Evolutionary conservation across 2,329 filamentous ascomycete genomes (phyloP).

Genomic region (Colletotrichum graminicola): DNA sequence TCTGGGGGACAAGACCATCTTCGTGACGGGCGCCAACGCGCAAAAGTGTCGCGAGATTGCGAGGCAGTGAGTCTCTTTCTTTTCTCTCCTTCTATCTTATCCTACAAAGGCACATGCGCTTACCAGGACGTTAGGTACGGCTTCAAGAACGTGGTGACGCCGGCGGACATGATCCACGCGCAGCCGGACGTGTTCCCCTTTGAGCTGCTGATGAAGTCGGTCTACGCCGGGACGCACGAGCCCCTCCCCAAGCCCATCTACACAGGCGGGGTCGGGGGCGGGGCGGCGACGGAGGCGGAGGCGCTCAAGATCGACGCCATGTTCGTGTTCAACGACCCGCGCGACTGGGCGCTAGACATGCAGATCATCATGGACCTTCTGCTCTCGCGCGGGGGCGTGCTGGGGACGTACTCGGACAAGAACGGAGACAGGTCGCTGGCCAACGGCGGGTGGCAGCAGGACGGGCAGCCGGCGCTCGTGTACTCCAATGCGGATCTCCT

Average conservation of each 20-base stretch:
- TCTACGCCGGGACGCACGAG: conserved; percentile 70
- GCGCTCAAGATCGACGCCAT: conserved; percentile 87
- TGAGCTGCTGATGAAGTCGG: conserved; percentile 71
- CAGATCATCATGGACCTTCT: conserved; percentile 88
- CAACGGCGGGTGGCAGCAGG: conserved; percentile 84
- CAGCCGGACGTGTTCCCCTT: conserved; percentile 88
- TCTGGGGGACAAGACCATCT: conserved; percentile 74
- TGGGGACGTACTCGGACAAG: conserved; percentile 82
- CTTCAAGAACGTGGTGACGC: conserved; percentile 85
- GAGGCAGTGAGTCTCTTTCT: conserved; percentile 62
- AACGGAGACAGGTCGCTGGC: conserved; percentile 76
- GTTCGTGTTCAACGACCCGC: conserved; percentile 94
- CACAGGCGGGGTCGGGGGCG: conserved; percentile 53
- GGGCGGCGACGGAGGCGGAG: conserved; percentile 51
- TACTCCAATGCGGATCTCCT: conserved; percentile 92
- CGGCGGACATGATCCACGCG: conserved; percentile 82
- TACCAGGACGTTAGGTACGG: conserved; percentile 64
- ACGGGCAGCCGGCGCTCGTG: conserved; percentile 83
- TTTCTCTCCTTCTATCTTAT: not conserved
- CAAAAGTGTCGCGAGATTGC: conserved; percentile 79
- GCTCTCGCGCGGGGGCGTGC: conserved; percentile 79
- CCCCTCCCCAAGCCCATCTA: conserved; percentile 67
- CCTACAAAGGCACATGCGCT: not conserved
- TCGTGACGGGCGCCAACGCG: conserved; percentile 79
- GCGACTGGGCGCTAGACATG: conserved; percentile 93